Percentiles rank a stretch among this genome's conserved stretches.
Evolutionary conservation across 257 asterid genomes (phyloP).

Genomic region (Lycium barbarum): DNA sequence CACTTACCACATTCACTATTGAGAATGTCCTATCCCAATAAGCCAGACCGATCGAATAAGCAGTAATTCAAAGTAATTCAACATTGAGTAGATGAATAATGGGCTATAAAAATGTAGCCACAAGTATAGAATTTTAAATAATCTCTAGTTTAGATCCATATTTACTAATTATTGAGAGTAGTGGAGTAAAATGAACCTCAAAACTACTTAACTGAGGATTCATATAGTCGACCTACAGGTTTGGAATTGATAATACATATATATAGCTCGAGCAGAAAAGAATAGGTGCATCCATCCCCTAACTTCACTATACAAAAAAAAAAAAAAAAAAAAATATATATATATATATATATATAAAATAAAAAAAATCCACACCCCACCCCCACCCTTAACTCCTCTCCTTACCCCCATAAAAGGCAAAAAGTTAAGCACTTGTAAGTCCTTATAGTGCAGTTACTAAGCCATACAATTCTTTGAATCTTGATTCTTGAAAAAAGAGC

Average conservation of each 20-base stretch:
- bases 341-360: no score
- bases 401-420: background rate
- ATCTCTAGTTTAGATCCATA: background rate
- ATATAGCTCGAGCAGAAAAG: background rate
- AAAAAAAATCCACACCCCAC: no score
- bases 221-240: background rate
- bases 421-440: background rate
- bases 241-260: background rate
- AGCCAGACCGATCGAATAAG: no score
- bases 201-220: background rate
- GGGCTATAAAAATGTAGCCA: no score
- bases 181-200: background rate
- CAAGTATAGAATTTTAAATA: no score
- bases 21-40: no score
- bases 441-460: background rate
- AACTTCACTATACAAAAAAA: background rate
- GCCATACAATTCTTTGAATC: background rate
- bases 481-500: background rate
- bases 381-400: no score
- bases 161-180: background rate
- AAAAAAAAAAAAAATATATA: no score
- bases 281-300: background rate
- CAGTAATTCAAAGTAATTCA: no score
- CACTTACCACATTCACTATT: no score
- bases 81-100: no score